phyloP scores from a whole-genome alignment of 2,329 filamentous ascomycete genomes.

The Neonectria ditissima region DNA sequence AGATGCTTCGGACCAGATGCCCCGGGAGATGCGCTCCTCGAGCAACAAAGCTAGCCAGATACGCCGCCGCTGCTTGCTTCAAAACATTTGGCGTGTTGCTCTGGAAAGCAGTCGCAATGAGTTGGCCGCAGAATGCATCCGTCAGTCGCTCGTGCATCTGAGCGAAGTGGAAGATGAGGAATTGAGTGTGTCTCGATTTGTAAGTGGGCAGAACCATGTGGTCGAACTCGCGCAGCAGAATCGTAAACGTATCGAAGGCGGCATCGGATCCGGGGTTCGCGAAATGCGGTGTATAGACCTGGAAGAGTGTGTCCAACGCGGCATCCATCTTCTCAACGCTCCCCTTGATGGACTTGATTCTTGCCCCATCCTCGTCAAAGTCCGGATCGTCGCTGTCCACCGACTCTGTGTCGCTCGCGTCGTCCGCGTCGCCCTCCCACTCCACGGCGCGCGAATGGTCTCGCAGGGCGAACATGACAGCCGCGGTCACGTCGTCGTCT shows the following conservation, averaged over 20 bases:
- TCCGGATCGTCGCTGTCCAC: conserved; percentile 77
- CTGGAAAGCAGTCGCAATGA: conserved; percentile 64
- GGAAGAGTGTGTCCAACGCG: conserved; percentile 89
- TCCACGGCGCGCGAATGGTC: conserved; percentile 39
- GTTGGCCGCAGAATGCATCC: conserved; percentile 84
- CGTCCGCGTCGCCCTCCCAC: conserved; percentile 67
- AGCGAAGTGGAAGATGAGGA: conserved; percentile 94
- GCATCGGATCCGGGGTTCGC: conserved; percentile 74
- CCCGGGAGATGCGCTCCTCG: conserved; percentile 85
- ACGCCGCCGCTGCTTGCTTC: conserved; percentile 88
- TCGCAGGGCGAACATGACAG: conserved; percentile 68
- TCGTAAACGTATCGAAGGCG: conserved; percentile 79
- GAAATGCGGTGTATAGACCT: conserved; percentile 82
- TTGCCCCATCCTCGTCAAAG: conserved; percentile 70
- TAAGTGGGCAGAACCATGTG: conserved; percentile 91
- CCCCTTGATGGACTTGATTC: conserved; percentile 78
- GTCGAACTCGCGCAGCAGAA: conserved; percentile 86
- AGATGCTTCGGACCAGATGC: conserved; percentile 83
- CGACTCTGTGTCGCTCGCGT: conserved; percentile 78
- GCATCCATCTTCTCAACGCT: conserved; percentile 93
- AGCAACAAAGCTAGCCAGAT: conserved; percentile 94
- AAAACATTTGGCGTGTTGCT: conserved; percentile 77
- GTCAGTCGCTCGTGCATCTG: conserved; percentile 83
- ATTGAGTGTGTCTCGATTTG: conserved; percentile 93
- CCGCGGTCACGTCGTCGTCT: conserved; percentile 86